Evolutionary conservation across 2,329 filamentous ascomycete genomes (phyloP), one percentile per base, ranked within the genome.

Genomic region (Trichoderma breve): DNA sequence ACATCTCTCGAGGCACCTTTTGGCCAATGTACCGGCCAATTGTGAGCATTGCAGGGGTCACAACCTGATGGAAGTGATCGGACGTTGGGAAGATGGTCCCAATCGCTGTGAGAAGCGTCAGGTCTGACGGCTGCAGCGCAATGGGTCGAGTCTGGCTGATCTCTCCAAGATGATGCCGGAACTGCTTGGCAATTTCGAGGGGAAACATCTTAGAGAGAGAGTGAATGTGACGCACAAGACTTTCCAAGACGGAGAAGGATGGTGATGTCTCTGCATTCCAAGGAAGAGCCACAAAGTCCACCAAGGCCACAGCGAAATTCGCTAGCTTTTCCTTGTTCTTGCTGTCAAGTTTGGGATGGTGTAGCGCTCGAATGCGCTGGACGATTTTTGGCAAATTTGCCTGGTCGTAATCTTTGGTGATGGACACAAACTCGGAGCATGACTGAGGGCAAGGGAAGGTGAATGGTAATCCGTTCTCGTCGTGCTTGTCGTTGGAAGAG

Each of bases 21-120:
- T 97, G 90, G 1, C 92, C 93, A 30, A 99, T 86, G 81, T 93
- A 98, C 70, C 93, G 90, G 14, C 88, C 89, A 81, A 98, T 93
- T n/a, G 91, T 88, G 6, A 98, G 89, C 82, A 94, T 92, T 0
- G 95, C 92, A 2, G 96, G 96, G 2, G 96, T 99, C 53, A 94
- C 92, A 43, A 98, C 93, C 76, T 96, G 92, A 78, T 99, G 96
- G 82, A 98, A 99, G 82, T 98, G 95, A 81, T 99, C 96, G 0
- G 95, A 98, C 0, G 96, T 97, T 5, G 96, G 95, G 78, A 97
- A 99, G 68, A 97, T 92, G 2, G 90, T 90, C 53, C 91, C 90
- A 73, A 98, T 89, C 0, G 93, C 94, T 0, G 93, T 95, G 43
- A 99, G 84, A n/a, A 97, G 83, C 26, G 94, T 83, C 24, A 99